These are phyloP conservation scores for Avena insularis DNA, from an alignment of 176 grass and related monocot genomes.

Conservation along the genomic window DNA sequence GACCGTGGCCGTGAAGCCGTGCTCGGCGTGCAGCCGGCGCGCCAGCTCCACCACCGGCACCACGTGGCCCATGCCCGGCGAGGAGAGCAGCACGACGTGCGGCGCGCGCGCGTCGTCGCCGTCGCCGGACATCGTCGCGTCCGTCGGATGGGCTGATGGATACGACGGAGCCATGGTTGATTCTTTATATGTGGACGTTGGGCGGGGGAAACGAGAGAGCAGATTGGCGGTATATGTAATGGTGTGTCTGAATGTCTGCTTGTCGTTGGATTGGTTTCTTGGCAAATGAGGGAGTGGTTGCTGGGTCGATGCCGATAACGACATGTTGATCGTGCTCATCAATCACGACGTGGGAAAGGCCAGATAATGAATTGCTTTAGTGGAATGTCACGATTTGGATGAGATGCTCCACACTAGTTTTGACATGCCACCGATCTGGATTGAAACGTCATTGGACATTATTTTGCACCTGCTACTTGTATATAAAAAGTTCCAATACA, in stretches of 20 bases:
- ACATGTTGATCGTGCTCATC: neutral
- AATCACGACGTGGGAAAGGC: neutral
- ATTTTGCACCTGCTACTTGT: neutral
- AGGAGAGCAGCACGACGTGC: slow-evolving; percentile 57
- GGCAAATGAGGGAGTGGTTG: neutral
- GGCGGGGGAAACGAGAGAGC: neutral
- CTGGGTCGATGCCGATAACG: neutral
- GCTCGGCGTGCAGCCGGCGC: slow-evolving; percentile 41
- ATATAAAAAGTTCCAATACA: too few species aligned
- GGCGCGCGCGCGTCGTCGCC: neutral
- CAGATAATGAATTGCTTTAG: neutral
- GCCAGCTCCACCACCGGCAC: slow-evolving; percentile 62
- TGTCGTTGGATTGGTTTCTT: neutral
- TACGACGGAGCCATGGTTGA: neutral
- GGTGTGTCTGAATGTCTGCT: neutral
- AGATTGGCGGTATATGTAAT: slow-evolving; percentile 10
- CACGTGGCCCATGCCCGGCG: slow-evolving; percentile 65
- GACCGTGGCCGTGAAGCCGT: slow-evolving; percentile 59
- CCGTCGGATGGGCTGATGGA: neutral
- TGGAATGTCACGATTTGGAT: neutral
- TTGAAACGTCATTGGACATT: neutral
- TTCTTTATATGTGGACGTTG: neutral
- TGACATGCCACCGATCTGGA: neutral
- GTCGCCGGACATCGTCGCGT: neutral
- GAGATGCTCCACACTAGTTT: neutral